Base-by-base conservation (phyloP, 1,139 yeast species). In the Chernovozyma aurita region DNA sequence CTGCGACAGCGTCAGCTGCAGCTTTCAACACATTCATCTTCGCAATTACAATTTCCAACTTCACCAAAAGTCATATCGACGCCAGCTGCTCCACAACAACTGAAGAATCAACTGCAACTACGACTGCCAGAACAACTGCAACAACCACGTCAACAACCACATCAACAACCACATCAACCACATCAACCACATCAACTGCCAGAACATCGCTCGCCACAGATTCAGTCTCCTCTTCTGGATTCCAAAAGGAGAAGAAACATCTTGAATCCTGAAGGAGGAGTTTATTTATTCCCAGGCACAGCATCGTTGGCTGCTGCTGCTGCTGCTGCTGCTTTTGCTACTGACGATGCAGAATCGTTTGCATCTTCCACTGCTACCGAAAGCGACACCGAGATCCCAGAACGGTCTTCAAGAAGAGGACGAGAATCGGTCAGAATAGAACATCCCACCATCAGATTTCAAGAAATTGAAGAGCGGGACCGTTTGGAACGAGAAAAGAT, bases 341-440 rank as follows among this genome's bases (percentile, higher is more conserved):
- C 28, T 8, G 28, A 16, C 6, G 42, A 31, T 8, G 27, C 25
- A 18, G 42, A 18, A 6, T 8, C 15, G 6, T 26, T 12, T 26
- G 8, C 28, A 26, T 26, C 28, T 6, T 26, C 28, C 6, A 13
- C 11, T 13, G 12, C 28, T 16, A 7, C 28, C 28, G 28, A 26
- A 6, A 26, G 8, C 5, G 35, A 33, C 11, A n/a, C 9, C 12
- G 39, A 36, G 15, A 34, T 36, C n/a, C 39, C 39, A 12, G 39
- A 36, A 31, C 24, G 39, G 25, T 36, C 39, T 12, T 20, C 52
- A 12, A 33, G 55, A 28, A 35, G 55, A 34, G 36, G 42, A 25
- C 15, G 34, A 17, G 34, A 36, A n/a, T 30, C 34, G 8, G 39
- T 36, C 4, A 24, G 39, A 16, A 36, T 36, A 2, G 34, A 36